A percentile compares a stretch with the other conserved stretches of the same genome.
phyloP scores from a whole-genome alignment of 2,329 filamentous ascomycete genomes.

The Fusarium torreyae region DNA sequence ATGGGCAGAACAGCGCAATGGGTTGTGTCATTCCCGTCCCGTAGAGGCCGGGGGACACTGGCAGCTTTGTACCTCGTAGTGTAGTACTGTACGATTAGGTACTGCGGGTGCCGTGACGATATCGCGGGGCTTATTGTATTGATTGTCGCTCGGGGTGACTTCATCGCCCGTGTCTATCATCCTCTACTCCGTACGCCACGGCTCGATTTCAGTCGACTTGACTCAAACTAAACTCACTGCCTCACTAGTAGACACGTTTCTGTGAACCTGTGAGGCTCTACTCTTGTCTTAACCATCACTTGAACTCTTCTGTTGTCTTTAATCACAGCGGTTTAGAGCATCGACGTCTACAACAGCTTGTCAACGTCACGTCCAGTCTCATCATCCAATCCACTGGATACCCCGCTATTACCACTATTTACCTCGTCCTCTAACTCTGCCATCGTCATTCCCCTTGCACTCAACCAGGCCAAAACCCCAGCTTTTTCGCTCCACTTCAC shows the following conservation, averaged over 20 bases:
- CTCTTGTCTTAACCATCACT: slow-evolving; percentile 5
- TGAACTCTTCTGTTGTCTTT: background rate
- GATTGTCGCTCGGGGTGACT: slow-evolving; percentile 35
- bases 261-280: slow-evolving; percentile 16
- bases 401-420: slow-evolving; percentile 34
- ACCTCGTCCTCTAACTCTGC: slow-evolving; percentile 13
- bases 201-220: slow-evolving; percentile 10
- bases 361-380: slow-evolving; percentile 33
- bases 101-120: slow-evolving; percentile 25
- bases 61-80: slow-evolving; percentile 28
- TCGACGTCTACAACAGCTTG: slow-evolving; percentile 7
- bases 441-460: slow-evolving; percentile 27
- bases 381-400: slow-evolving; percentile 16
- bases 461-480: slow-evolving; percentile 8
- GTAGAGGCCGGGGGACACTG: slow-evolving; percentile 7
- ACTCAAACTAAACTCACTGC: background rate
- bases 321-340: background rate
- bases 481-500: background rate
- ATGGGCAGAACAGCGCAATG: background rate
- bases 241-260: slow-evolving; percentile 1
- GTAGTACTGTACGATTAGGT: slow-evolving; percentile 18
- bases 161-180: slow-evolving; percentile 27
- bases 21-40: slow-evolving; percentile 22
- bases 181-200: slow-evolving; percentile 8
- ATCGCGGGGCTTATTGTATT: slow-evolving; percentile 28